A percentile compares a stretch with the other conserved stretches of the same genome.
Conservation (phyloP, 2,329 filamentous ascomycete genomes). For the Alternaria burnsii region DNA sequence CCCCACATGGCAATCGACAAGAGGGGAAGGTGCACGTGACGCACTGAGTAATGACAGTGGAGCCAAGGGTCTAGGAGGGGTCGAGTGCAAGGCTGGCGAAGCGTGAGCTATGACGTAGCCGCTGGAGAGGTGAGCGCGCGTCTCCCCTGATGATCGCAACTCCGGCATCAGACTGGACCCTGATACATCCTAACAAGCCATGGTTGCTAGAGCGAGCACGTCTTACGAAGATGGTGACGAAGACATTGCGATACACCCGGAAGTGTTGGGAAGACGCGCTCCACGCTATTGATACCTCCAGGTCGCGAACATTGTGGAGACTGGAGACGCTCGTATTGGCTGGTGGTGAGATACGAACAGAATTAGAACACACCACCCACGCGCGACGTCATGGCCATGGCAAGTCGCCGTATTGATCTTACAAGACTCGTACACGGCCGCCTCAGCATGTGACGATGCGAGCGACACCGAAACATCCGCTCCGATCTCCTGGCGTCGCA, state of each 20-base stretch:
- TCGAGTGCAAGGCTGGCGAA: not conserved
- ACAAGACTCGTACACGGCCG: not conserved
- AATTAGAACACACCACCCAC: conserved; percentile 8
- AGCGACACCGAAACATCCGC: conserved; percentile 26
- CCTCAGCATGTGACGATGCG: conserved; percentile 27
- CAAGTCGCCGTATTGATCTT: not conserved
- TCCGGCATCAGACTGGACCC: not conserved
- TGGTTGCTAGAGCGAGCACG: not conserved
- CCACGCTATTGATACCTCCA: conserved; percentile 4
- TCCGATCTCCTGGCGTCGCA: conserved; percentile 23
- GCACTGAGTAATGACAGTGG: conserved; percentile 5
- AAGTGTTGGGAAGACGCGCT: conserved; percentile 1
- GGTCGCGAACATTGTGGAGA: conserved; percentile 6
- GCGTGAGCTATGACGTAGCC: conserved; percentile 6
- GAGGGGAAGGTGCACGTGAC: conserved; percentile 12
- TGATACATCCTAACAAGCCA: not conserved
- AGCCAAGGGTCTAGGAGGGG: conserved; percentile 3
- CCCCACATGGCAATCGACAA: conserved; percentile 24
- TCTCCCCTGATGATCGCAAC: conserved; percentile 1
- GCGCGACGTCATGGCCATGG: conserved; percentile 5
- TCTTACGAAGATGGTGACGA: conserved; percentile 10
- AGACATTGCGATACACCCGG: conserved; percentile 2
- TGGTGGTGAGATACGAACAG: conserved; percentile 3
- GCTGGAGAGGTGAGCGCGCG: not conserved
- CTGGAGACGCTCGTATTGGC: conserved; percentile 1